Percentiles rank a stretch among this genome's conserved stretches.
Evolutionary conservation across 441 rosid species (phyloP).

Genomic region (Gossypium davidsonii): DNA sequence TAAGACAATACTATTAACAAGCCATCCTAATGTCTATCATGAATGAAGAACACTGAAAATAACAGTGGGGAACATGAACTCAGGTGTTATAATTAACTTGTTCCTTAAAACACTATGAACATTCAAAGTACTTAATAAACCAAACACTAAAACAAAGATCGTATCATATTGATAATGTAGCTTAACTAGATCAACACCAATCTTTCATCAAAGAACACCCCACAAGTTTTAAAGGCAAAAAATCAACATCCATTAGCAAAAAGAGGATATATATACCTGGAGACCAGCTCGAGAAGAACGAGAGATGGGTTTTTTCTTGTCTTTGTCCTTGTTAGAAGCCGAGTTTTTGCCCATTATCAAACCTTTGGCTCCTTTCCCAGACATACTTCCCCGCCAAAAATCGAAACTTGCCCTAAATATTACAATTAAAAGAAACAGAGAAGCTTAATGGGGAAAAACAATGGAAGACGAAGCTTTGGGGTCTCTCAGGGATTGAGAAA

Average conservation of each 20-base stretch:
- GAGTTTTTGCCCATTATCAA: constrained; percentile 56
- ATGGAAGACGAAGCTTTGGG: not conserved
- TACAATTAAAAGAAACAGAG: not conserved
- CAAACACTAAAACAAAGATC: too few relatives aligned
- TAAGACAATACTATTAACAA: not conserved
- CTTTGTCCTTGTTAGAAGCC: constrained; percentile 42
- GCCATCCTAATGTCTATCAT: not conserved
- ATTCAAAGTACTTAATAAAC: too few relatives aligned
- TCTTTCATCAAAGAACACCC: too few relatives aligned
- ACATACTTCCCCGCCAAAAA: constrained; percentile 25
- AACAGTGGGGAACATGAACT: too few relatives aligned
- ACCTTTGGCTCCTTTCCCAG: constrained; percentile 27
- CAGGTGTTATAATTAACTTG: not conserved
- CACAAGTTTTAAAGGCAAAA: not conserved
- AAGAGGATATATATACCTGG: constrained; percentile 25
- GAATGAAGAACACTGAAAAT: not conserved
- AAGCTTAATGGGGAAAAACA: not conserved
- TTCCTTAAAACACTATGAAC: not conserved
- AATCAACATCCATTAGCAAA: not conserved
- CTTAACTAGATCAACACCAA: too few relatives aligned
- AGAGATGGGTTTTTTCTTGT: constrained; percentile 59
- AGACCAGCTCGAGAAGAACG: constrained; percentile 68
- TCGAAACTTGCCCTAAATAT: not conserved
- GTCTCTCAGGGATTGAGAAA: not conserved
- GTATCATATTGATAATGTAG: too few relatives aligned